These are phyloP conservation scores for Kondoa subrosea DNA, from an alignment of 768 basidiomycete species.

Conservation along the genomic window DNA sequence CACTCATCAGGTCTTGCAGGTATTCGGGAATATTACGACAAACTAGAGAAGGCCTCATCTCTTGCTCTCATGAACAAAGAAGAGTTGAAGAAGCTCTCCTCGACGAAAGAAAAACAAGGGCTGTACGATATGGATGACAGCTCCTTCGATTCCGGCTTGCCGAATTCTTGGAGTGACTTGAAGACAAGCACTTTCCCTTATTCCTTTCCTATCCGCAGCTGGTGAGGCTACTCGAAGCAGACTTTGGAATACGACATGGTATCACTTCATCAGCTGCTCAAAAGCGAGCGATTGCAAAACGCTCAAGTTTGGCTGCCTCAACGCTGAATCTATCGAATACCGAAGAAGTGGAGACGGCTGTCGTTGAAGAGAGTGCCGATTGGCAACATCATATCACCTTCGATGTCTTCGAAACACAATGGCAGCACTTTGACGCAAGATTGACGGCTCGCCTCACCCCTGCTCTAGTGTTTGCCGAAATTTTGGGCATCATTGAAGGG, in stretches of 20 bases:
- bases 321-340: neutral
- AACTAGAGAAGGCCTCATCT: neutral
- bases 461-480: conserved; percentile 3
- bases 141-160: conserved; percentile 2
- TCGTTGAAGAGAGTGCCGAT: neutral
- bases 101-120: neutral
- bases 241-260: conserved; percentile 9
- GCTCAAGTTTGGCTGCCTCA: neutral
- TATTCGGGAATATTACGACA: conserved; percentile 15
- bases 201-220: conserved; percentile 14
- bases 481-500: conserved; percentile 16
- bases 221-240: conserved; percentile 12
- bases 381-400: conserved; percentile 6
- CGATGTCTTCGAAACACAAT: conserved; percentile 10
- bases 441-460: conserved; percentile 12
- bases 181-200: conserved; percentile 13
- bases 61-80: neutral
- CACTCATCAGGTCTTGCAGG: conserved; percentile 2
- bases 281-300: neutral
- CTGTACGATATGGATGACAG: neutral
- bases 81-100: neutral
- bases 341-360: neutral
- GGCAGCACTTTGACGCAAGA: conserved; percentile 14
- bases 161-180: conserved; percentile 4
- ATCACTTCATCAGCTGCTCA: neutral